Conservation (phyloP, 2,329 filamentous ascomycete genomes). For the Plectosphaerella plurivora region DNA sequence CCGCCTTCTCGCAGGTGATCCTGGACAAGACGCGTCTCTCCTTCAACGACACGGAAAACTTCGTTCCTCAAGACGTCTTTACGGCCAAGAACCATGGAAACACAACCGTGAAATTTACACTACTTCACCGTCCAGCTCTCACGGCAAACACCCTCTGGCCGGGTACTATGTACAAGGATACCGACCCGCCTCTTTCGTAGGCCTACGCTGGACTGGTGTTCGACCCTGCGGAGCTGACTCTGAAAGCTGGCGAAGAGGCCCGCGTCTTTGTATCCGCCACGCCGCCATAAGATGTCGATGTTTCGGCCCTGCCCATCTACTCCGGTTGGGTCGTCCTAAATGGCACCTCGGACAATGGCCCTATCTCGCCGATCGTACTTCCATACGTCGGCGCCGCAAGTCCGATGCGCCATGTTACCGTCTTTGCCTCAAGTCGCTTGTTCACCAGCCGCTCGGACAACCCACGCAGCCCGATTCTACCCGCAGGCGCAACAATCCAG, state of each 20-base stretch:
- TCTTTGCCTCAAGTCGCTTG: constrained; percentile 3
- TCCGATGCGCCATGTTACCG: constrained; percentile 6
- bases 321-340: constrained; percentile 37
- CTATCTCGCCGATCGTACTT: not conserved
- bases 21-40: constrained; percentile 51
- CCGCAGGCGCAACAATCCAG: constrained; percentile 7
- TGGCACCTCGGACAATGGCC: constrained; percentile 26
- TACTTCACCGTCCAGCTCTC: constrained; percentile 44
- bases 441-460: constrained; percentile 5
- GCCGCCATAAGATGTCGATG: constrained; percentile 28
- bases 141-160: constrained; percentile 23
- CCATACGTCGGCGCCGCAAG: constrained; percentile 9
- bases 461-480: not conserved
- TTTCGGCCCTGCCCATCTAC: constrained; percentile 31
- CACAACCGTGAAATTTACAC: constrained; percentile 42
- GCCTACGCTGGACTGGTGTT: constrained; percentile 24
- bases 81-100: constrained; percentile 49
- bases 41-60: constrained; percentile 61
- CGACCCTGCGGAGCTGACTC: constrained; percentile 1
- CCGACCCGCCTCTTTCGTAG: not conserved
- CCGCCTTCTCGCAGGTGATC: constrained; percentile 47
- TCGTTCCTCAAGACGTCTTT: constrained; percentile 41
- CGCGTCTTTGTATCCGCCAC: constrained; percentile 39
- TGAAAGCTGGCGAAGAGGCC: constrained; percentile 15
- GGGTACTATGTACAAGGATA: constrained; percentile 37